Evolutionary conservation across 179 eudicot genomes (phyloP), one percentile per base, ranked within the genome.

Genomic region (Beta corolliflora): DNA sequence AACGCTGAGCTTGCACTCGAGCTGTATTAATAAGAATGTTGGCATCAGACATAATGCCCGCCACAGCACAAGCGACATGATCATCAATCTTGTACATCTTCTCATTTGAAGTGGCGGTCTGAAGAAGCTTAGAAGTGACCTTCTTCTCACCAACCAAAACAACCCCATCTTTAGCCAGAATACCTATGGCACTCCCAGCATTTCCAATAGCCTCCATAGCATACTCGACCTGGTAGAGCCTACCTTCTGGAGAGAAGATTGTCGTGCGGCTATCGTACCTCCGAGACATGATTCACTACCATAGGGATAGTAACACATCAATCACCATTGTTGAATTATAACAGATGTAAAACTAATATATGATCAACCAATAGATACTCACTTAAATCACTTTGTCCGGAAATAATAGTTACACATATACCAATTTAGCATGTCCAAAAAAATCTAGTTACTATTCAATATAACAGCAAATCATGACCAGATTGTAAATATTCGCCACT

Each of bases 201-300:
- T 95, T 95, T 19, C 99, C 99, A 61, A 96, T 96, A 23, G 99
- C 99, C 82, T 96, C 99, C 99, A 96, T 96, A 46, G 99, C 99
- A 80, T 94, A 96, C 82, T 96, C 99, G 1, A 94, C 99, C 79
- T 96, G 98, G 90, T 96, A 96, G 25, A 96, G 96, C 71, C 98
- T 97, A 55, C 99, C 99, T 88, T 96, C 98, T 3, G 97, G 99
- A 55, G 98, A 96, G 90, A 95, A 95, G 91, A 92, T 95, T 0
- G 98, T 95, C 31, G 99, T 94, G 18, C 99, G 94, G 82, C 99
- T 94, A 72, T 95, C 98, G 82, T 95, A 95, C 85, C 98, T 92
- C 71, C 98, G 87, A 83, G 99, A 93, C 99, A 93, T 95, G 50
- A n/a, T 82, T 79, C 77, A 81, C 80, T 81, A 18, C 80, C 63